Percentiles rank a stretch among this genome's conserved stretches.
Conservation (phyloP, 208 protist genomes). For the Trypanosoma vivax region DNA sequence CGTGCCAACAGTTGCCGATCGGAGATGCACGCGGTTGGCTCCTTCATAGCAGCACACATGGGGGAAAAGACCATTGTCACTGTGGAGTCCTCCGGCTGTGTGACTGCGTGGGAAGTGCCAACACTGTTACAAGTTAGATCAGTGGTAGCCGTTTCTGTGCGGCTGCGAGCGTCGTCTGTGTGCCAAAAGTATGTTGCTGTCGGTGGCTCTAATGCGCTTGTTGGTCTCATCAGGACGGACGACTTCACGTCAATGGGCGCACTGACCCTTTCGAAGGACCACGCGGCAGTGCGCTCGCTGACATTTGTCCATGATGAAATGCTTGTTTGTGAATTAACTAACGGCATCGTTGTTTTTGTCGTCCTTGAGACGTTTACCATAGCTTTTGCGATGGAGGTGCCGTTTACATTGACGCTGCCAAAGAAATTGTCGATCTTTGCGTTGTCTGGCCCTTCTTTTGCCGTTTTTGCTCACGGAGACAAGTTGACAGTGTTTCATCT, state of each 20-base stretch:
- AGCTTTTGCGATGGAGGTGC: slow-evolving; percentile 26
- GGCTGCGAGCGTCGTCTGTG: slow-evolving; percentile 4
- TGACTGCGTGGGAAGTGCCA: slow-evolving; percentile 9
- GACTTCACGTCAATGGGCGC: slow-evolving; percentile 19
- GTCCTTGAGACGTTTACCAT: slow-evolving; percentile 22
- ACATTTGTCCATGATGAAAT: slow-evolving; percentile 16
- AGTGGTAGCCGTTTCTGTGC: slow-evolving; percentile 6
- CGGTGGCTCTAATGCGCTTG: slow-evolving; percentile 6
- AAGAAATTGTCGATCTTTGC: not conserved
- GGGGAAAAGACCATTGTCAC: slow-evolving; percentile 7
- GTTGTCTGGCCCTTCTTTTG: slow-evolving; percentile 31
- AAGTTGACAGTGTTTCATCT: slow-evolving; percentile 34
- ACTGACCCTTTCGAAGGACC: slow-evolving; percentile 8
- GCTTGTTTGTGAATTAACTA: slow-evolving; percentile 23
- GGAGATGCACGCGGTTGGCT: not conserved
- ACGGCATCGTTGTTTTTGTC: slow-evolving; percentile 26
- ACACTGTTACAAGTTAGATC: not conserved
- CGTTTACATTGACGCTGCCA: slow-evolving; percentile 2
- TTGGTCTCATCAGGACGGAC: slow-evolving; percentile 13
- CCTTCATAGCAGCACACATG: slow-evolving; percentile 14
- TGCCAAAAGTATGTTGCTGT: slow-evolving; percentile 14
- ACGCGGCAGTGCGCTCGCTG: slow-evolving; percentile 6
- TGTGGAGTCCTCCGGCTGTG: slow-evolving; percentile 9
- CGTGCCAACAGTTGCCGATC: slow-evolving; percentile 7
- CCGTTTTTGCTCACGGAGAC: slow-evolving; percentile 14